These are phyloP conservation scores for Acer yangbiense DNA, from an alignment of 345 rosid genomes.

Conservation along the genomic window DNA sequence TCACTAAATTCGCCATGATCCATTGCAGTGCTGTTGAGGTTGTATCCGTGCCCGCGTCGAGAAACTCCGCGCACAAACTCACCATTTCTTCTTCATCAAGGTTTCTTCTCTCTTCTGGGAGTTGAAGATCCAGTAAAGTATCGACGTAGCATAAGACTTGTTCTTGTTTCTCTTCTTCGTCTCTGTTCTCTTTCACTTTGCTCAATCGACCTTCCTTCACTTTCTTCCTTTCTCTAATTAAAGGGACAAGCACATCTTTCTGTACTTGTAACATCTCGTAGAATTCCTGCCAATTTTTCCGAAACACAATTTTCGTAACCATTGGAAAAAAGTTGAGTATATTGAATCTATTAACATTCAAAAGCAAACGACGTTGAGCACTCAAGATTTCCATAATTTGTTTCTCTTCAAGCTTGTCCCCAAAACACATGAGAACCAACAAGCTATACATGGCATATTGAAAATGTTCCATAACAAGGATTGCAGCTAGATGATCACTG, in stretches of 20 bases:
- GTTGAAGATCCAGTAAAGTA: constrained; percentile 15
- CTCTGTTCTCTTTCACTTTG: neutral
- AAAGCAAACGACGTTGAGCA: neutral
- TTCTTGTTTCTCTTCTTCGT: neutral
- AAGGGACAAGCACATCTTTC: neutral
- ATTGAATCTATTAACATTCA: neutral
- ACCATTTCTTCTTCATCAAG: constrained; percentile 9
- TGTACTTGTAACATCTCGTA: neutral
- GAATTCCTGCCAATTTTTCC: neutral
- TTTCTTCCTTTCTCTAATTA: neutral
- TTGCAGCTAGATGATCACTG: neutral
- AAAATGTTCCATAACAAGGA: constrained; percentile 5
- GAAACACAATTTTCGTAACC: constrained; percentile 7
- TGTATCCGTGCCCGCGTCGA: constrained; percentile 3
- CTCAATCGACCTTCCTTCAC: neutral
- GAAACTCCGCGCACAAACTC: constrained; percentile 1
- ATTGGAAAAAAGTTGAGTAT: neutral
- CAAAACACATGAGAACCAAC: constrained; percentile 22
- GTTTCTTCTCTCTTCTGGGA: constrained; percentile 19
- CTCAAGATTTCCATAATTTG: constrained; percentile 7
- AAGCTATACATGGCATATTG: constrained; percentile 16
- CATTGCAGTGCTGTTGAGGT: constrained; percentile 11
- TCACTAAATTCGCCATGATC: constrained; percentile 17
- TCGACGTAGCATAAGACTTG: constrained; percentile 7
- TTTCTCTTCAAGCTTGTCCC: constrained; percentile 15